Percentiles rank a stretch among this genome's conserved stretches.
phyloP scores from a whole-genome alignment of 495 filamentous ascomycete genomes.

The Evansstolkia leycettana region DNA sequence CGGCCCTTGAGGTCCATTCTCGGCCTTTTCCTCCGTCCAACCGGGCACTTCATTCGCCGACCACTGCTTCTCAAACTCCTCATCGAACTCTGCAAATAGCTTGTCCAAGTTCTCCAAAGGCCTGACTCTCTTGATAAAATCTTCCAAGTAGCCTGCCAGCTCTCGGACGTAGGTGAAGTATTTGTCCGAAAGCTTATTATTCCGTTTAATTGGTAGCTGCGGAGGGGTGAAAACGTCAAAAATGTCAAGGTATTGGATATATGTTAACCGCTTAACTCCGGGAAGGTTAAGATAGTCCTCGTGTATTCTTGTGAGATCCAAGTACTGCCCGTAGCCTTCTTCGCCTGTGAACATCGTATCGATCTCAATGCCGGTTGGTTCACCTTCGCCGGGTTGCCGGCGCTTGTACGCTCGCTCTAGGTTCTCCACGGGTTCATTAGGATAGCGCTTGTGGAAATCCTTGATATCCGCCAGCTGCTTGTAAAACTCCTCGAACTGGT shows the following conservation, averaged over 20 bases:
- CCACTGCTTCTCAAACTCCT: slow-evolving; percentile 79
- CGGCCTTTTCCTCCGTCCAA: slow-evolving; percentile 52
- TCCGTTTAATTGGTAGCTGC: slow-evolving; percentile 53
- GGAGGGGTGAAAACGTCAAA: slow-evolving; percentile 80
- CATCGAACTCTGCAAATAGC: slow-evolving; percentile 59
- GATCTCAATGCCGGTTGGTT: slow-evolving; percentile 49
- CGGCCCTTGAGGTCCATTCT: slow-evolving; percentile 29
- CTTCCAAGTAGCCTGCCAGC: slow-evolving; percentile 70
- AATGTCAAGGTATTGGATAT: slow-evolving; percentile 79
- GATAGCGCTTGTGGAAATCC: slow-evolving; percentile 79
- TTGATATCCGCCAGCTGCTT: slow-evolving; percentile 70
- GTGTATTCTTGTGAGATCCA: slow-evolving; percentile 74
- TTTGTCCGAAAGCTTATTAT: slow-evolving; percentile 75
- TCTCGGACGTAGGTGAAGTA: slow-evolving; percentile 85
- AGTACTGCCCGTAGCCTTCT: slow-evolving; percentile 79
- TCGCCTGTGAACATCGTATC: slow-evolving; percentile 93
- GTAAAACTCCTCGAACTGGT: slow-evolving; percentile 88
- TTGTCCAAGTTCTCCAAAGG: slow-evolving; percentile 77
- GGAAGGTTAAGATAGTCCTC: slow-evolving; percentile 86
- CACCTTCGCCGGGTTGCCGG: slow-evolving; percentile 52
- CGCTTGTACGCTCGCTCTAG: slow-evolving; percentile 85
- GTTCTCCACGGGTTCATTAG: slow-evolving; percentile 90
- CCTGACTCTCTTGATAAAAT: slow-evolving; percentile 65
- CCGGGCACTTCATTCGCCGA: slow-evolving; percentile 62
- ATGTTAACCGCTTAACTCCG: slow-evolving; percentile 67